These are phyloP conservation scores for Coniochaeta sp. DNA, from an alignment of 2,329 filamentous ascomycete genomes.

Conservation along the genomic window DNA sequence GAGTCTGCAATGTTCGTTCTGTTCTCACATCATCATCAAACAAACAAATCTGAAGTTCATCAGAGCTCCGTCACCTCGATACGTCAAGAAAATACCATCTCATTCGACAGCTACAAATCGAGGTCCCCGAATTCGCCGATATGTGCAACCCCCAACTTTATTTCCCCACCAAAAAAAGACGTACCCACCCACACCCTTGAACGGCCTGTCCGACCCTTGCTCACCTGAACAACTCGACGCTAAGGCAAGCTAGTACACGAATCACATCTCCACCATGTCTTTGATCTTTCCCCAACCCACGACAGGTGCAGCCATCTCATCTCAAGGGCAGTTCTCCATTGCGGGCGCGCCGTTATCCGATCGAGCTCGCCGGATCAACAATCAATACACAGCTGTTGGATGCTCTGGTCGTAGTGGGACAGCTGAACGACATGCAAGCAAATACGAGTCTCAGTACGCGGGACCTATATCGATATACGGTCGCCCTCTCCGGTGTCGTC, in stretches of 20 bases:
- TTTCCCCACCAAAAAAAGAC: not conserved
- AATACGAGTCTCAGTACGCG: too few relatives aligned
- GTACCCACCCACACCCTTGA: not conserved
- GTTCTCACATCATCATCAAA: too few relatives aligned
- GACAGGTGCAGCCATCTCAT: not conserved
- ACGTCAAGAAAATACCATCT: too few relatives aligned
- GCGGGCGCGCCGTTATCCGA: not conserved
- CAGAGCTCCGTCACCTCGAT: too few relatives aligned
- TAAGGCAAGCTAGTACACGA: not conserved
- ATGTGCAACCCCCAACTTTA: not conserved
- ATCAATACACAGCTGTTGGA: too few relatives aligned
- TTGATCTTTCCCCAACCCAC: not conserved
- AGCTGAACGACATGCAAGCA: too few relatives aligned
- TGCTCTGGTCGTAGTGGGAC: too few relatives aligned
- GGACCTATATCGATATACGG: too few relatives aligned
- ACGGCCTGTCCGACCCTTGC: not conserved
- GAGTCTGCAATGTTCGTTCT: too few relatives aligned
- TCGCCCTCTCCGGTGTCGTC: too few relatives aligned
- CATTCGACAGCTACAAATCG: too few relatives aligned
- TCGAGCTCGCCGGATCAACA: not conserved
- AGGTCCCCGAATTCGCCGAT: slow-evolving; percentile 3
- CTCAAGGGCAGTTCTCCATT: not conserved
- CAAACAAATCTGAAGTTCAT: too few relatives aligned
- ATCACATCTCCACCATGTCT: not conserved
- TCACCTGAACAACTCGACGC: not conserved